Percentiles rank a stretch among this genome's conserved stretches.
These are phyloP conservation scores for Colletotrichum spaethianum DNA, from an alignment of 2,329 filamentous ascomycete species.

Conservation along the genomic window DNA sequence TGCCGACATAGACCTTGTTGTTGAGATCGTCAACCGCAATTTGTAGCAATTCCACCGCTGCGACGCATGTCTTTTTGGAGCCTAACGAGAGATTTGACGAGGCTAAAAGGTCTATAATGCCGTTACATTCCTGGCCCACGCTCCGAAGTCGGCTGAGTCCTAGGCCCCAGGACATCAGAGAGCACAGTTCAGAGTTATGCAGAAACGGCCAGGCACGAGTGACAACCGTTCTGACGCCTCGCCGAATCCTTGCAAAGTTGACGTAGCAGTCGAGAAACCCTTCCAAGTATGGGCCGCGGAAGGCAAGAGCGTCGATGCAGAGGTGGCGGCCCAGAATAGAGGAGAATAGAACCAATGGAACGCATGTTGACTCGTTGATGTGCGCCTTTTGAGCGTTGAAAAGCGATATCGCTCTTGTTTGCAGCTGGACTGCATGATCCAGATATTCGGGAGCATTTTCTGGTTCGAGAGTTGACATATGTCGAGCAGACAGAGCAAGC, in stretches of 20 bases:
- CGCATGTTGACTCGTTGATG: conserved; percentile 49
- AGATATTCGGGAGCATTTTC: conserved; percentile 44
- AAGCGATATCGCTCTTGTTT: conserved; percentile 49
- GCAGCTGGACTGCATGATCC: conserved; percentile 48
- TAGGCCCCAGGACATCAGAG: conserved; percentile 9
- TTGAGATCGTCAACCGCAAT: conserved; percentile 10
- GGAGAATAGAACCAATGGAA: conserved; percentile 52
- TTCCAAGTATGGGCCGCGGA: conserved; percentile 44
- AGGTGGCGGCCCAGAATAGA: conserved; percentile 52
- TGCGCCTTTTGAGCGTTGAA: conserved; percentile 47
- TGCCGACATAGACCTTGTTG: not conserved
- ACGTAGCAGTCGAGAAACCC: conserved; percentile 49
- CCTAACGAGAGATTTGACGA: not conserved
- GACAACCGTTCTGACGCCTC: conserved; percentile 44
- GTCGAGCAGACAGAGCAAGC: conserved; percentile 54
- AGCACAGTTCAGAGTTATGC: conserved; percentile 4
- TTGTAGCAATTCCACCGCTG: conserved; percentile 3
- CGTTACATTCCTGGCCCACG: conserved; percentile 7
- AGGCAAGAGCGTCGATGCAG: conserved; percentile 50
- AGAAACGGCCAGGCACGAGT: conserved; percentile 15
- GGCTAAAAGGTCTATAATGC: conserved; percentile 27
- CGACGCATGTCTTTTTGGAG: not conserved
- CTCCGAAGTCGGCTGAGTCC: conserved; percentile 10
- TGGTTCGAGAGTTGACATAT: conserved; percentile 49
- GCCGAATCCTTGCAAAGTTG: conserved; percentile 47